Evolutionary conservation across 2,329 filamentous ascomycete species (phyloP).

Genomic region (Calonectria hongkongensis): DNA sequence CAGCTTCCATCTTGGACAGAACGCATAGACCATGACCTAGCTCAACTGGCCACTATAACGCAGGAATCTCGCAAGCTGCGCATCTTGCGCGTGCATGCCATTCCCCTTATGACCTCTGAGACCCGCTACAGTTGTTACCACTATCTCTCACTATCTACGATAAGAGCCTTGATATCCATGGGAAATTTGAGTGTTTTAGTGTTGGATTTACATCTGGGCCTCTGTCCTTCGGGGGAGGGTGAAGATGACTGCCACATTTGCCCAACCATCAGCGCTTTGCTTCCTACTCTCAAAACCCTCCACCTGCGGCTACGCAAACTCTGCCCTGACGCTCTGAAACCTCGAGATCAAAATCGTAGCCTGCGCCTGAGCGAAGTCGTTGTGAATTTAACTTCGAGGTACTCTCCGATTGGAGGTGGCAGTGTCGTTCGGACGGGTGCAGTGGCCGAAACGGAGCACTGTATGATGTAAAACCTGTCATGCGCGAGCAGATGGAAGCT

Average conservation of each 20-base stretch:
- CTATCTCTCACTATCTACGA: conserved; percentile 41
- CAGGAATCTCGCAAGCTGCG: conserved; percentile 39
- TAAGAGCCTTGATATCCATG: conserved; percentile 43
- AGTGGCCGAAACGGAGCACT: conserved; percentile 23
- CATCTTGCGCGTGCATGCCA: conserved; percentile 36
- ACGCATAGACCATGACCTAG: conserved; percentile 40
- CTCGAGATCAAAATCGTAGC: conserved; percentile 21
- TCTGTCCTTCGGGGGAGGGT: conserved; percentile 26
- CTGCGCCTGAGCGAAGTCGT: conserved; percentile 38
- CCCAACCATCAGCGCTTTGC: conserved; percentile 43
- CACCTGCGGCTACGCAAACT: conserved; percentile 46
- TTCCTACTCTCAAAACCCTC: conserved; percentile 42
- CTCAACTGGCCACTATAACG: conserved; percentile 36
- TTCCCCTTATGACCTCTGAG: conserved; percentile 18
- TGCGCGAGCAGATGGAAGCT: conserved; percentile 42
- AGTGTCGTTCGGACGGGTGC: conserved; percentile 19
- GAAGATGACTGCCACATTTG: conserved; percentile 37
- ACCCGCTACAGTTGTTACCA: conserved; percentile 29
- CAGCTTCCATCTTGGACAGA: conserved; percentile 21
- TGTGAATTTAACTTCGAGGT: conserved; percentile 42
- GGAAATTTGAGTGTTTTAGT: conserved; percentile 43
- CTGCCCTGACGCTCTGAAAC: conserved; percentile 47
- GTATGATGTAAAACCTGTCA: conserved; percentile 42
- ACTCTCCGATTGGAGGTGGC: not conserved
- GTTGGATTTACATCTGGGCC: conserved; percentile 38